Conservation (phyloP, 441 rosid genomes). For the Lagerstroemia fauriei region DNA sequence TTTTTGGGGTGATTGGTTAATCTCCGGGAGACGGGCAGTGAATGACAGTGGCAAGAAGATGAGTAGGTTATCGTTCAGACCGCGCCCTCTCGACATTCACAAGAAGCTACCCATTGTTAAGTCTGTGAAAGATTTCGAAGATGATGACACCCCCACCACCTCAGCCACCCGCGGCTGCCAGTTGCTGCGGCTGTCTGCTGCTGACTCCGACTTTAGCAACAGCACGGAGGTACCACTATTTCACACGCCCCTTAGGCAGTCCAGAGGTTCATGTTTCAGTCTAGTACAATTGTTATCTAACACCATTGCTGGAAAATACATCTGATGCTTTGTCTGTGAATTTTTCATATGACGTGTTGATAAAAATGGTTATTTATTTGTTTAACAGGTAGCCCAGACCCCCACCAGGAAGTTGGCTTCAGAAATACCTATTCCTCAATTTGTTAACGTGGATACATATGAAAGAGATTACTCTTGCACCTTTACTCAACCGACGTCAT, state of each 20-base stretch:
- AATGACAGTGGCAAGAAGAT: constrained; percentile 13
- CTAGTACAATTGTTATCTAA: not conserved
- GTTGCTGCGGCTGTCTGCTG: constrained; percentile 50
- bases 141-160: constrained; percentile 72
- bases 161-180: constrained; percentile 68
- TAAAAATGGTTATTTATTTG: not conserved
- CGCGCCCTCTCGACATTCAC: constrained; percentile 85
- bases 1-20: not conserved
- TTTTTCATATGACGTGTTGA: not conserved
- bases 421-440: constrained; percentile 93
- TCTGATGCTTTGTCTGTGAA: not conserved
- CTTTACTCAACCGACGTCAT: constrained; percentile 77
- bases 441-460: constrained; percentile 82
- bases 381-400: constrained; percentile 53
- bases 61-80: constrained; percentile 80
- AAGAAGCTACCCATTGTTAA: constrained; percentile 89
- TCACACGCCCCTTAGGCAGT: not conserved
- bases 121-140: constrained; percentile 85
- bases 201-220: constrained; percentile 38
- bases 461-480: constrained; percentile 84
- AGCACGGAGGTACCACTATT: constrained; percentile 55
- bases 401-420: constrained; percentile 68
- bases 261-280: not conserved
- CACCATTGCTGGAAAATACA: not conserved
- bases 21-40: not conserved